phyloP scores from a whole-genome alignment of 2,329 filamentous ascomycete genomes.

The Fusarium sterilihyphosum region DNA sequence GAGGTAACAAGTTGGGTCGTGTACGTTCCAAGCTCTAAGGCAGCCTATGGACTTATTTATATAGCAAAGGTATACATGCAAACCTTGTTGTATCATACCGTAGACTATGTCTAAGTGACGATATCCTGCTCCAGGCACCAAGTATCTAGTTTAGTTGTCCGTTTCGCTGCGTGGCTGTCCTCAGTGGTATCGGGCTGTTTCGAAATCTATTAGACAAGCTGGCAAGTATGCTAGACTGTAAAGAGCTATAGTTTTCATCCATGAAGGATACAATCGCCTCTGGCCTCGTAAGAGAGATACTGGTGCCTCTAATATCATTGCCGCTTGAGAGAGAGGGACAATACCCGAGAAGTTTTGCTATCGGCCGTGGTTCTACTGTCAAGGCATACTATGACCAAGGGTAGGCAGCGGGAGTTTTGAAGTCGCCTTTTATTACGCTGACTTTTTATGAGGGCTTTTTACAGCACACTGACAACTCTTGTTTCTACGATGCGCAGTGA shows the following conservation, averaged over 20 bases:
- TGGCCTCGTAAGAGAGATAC: slow-evolving; percentile 7
- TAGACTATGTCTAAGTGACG: background rate
- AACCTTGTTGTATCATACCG: no score
- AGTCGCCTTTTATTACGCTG: slow-evolving; percentile 24
- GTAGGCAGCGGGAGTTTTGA: slow-evolving; percentile 36
- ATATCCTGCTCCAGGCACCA: background rate
- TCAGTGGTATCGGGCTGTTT: slow-evolving; percentile 41
- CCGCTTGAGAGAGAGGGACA: slow-evolving; percentile 29
- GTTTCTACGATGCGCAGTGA: slow-evolving; percentile 30
- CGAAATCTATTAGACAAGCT: background rate
- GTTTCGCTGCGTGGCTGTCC: background rate
- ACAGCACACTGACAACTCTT: slow-evolving; percentile 32
- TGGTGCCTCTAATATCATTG: slow-evolving; percentile 24
- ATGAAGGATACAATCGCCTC: slow-evolving; percentile 20
- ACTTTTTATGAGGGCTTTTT: slow-evolving; percentile 33
- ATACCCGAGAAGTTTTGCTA: slow-evolving; percentile 26
- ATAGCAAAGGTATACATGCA: background rate
- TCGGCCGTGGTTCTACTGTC: slow-evolving; percentile 28
- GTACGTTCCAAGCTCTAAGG: background rate
- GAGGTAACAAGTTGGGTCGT: background rate
- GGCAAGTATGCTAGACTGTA: background rate
- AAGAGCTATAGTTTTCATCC: slow-evolving; percentile 34
- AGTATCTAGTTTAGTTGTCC: background rate
- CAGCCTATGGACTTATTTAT: background rate
- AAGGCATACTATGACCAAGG: slow-evolving; percentile 19